Evolutionary conservation across 352 stramenopile species (phyloP).

Genomic region (Pythium periplocum): DNA sequence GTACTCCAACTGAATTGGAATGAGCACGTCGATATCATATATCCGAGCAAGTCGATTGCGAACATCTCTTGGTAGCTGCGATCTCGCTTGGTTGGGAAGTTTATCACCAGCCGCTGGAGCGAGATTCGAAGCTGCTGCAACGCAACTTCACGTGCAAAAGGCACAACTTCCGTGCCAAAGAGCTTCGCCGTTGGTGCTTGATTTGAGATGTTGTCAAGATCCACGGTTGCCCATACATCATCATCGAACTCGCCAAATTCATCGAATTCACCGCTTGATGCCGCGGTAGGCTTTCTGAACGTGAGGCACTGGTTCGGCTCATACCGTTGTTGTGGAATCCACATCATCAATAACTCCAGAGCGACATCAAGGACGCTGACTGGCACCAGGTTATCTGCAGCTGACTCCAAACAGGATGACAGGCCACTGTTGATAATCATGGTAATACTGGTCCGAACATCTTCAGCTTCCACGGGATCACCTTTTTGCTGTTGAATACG

Average conservation of each 20-base stretch:
- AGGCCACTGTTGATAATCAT: conserved; percentile 37
- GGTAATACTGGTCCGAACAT: conserved; percentile 32
- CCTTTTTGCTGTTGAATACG: neutral
- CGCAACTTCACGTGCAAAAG: conserved; percentile 4
- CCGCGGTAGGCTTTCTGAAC: neutral
- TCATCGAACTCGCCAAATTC: conserved; percentile 42
- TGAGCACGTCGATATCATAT: conserved; percentile 47
- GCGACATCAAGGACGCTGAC: conserved; percentile 4
- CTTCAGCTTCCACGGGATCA: conserved; percentile 2
- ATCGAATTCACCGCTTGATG: conserved; percentile 19
- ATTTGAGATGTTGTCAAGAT: conserved; percentile 25
- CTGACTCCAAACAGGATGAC: conserved; percentile 35
- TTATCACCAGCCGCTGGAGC: conserved; percentile 55
- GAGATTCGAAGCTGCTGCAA: conserved; percentile 26
- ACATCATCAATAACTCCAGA: conserved; percentile 37
- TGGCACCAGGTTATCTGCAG: conserved; percentile 4
- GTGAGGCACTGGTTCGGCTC: conserved; percentile 1
- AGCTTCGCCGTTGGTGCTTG: neutral
- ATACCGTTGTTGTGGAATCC: conserved; percentile 5
- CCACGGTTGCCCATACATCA: conserved; percentile 36
- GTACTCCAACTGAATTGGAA: conserved; percentile 62
- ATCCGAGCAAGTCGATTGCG: conserved; percentile 58
- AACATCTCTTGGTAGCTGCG: conserved; percentile 49
- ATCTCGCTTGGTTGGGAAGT: conserved; percentile 28
- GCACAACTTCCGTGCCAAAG: conserved; percentile 1